Evolutionary conservation across 257 asterid species (phyloP).

Genomic region (Solanum dulcamara): DNA sequence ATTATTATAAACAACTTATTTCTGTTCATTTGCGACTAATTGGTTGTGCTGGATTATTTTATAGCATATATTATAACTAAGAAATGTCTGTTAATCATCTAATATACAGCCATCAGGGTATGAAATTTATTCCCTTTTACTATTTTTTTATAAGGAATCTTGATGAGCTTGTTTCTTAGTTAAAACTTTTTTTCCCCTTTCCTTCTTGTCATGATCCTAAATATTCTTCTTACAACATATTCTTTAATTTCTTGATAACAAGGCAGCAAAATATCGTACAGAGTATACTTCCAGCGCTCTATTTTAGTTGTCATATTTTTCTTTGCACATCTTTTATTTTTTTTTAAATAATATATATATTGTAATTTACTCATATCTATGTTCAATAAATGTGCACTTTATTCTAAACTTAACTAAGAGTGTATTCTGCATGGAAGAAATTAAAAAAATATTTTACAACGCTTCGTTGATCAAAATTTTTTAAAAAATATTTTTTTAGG

Average conservation of each 20-base stretch:
- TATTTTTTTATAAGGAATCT: background rate
- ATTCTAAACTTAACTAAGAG: background rate
- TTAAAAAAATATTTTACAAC: too few relatives aligned
- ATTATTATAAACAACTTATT: background rate
- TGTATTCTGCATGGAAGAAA: background rate
- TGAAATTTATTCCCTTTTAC: background rate
- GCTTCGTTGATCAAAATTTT: too few relatives aligned
- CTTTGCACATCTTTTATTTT: too few relatives aligned
- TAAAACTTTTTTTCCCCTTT: background rate
- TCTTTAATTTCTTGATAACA: background rate
- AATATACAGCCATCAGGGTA: background rate
- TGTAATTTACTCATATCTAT: background rate
- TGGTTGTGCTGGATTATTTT: background rate
- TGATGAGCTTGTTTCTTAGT: background rate
- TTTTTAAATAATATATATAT: too few relatives aligned
- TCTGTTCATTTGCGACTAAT: background rate
- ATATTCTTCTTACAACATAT: background rate
- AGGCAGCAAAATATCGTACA: background rate
- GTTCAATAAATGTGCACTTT: background rate
- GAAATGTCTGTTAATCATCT: background rate
- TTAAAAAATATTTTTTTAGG: accelerated
- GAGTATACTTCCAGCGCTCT: too few relatives aligned
- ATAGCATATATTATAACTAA: background rate
- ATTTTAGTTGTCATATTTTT: too few relatives aligned
- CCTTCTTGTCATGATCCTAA: background rate